These are phyloP conservation scores for Scheffersomyces segobiensis DNA, from an alignment of 1,139 yeast species.

Conservation along the genomic window DNA sequence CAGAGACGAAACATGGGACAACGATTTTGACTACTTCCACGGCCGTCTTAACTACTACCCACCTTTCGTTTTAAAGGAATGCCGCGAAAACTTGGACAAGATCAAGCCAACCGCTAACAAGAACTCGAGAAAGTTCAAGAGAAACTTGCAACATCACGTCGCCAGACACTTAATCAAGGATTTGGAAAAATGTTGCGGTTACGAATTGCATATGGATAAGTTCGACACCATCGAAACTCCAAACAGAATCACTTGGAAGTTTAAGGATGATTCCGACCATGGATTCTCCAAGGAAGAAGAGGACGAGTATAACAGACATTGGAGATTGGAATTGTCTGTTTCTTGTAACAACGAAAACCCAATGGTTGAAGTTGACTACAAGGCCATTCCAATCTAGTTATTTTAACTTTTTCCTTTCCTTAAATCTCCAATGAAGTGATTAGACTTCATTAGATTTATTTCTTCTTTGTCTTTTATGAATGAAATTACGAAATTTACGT, in stretches of 20 bases:
- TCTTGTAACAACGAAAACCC: conserved; percentile 62
- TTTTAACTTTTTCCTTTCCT: conserved; percentile 2
- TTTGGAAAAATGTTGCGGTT: conserved; percentile 61
- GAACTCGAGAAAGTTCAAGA: conserved; percentile 67
- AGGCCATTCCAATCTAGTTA: conserved; percentile 35
- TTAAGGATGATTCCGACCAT: conserved; percentile 52
- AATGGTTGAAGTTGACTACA: conserved; percentile 59
- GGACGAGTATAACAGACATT: conserved; percentile 49
- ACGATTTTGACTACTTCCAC: conserved; percentile 68
- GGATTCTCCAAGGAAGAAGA: conserved; percentile 52
- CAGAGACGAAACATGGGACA: conserved; percentile 75
- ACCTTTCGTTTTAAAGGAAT: conserved; percentile 67
- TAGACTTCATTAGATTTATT: conserved; percentile 1
- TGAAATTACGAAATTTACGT: not conserved
- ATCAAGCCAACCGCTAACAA: conserved; percentile 73
- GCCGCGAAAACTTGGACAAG: conserved; percentile 70
- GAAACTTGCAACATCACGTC: conserved; percentile 75
- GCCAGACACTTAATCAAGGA: conserved; percentile 70
- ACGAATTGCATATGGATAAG: conserved; percentile 54
- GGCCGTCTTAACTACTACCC: conserved; percentile 70
- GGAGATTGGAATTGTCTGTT: conserved; percentile 58
- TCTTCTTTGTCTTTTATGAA: not conserved
- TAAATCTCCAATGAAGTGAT: conserved; percentile 1
- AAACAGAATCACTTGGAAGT: conserved; percentile 47
- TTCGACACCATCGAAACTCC: conserved; percentile 51